Evolutionary conservation across 2,329 filamentous ascomycete species (phyloP).

Genomic region (Cercospora canescens): DNA sequence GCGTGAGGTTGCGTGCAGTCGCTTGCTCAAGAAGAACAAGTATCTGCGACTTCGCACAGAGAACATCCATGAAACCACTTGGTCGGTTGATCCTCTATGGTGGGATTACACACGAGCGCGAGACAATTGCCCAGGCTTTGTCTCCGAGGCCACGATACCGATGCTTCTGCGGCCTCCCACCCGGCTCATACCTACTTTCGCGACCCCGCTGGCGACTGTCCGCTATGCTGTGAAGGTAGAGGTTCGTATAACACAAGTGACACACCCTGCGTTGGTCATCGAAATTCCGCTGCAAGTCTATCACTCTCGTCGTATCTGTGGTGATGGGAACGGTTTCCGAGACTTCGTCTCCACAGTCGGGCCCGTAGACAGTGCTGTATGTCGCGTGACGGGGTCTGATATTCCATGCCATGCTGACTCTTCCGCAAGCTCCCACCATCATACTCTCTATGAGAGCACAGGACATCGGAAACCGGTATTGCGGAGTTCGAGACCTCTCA

Average conservation of each 20-base stretch:
- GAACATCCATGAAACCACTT: neutral
- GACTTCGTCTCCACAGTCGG: neutral
- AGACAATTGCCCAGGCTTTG: neutral
- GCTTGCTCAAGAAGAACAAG: neutral
- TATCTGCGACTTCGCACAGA: neutral
- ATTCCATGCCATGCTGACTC: neutral
- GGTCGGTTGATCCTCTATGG: neutral
- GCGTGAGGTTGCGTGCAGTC: neutral
- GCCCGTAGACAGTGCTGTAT: neutral
- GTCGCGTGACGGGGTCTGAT: neutral
- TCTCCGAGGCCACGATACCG: neutral
- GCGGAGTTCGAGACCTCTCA: neutral
- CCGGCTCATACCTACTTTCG: neutral
- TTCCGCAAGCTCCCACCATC: neutral
- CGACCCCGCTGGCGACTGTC: neutral
- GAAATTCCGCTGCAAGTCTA: neutral
- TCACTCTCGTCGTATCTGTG: neutral
- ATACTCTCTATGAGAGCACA: neutral
- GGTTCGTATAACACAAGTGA: neutral
- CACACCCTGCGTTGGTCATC: neutral
- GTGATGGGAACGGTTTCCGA: neutral
- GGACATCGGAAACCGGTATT: neutral
- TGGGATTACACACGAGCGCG: neutral
- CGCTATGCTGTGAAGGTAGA: neutral
- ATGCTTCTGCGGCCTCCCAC: neutral